Conservation (phyloP, 2,329 filamentous ascomycete species). For the Mollisiaceae sp. region DNA sequence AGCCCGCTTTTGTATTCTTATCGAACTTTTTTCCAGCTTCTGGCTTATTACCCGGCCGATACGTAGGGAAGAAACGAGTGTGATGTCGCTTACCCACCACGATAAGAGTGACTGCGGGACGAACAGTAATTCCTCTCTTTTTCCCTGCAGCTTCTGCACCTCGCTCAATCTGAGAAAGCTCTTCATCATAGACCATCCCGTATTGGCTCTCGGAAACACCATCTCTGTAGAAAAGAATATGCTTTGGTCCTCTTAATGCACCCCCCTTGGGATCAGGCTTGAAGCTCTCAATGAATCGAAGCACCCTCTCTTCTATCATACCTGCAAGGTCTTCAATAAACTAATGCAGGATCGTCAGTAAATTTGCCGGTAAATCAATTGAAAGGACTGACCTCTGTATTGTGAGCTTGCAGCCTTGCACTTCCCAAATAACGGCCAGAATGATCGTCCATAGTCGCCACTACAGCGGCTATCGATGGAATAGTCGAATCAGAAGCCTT, state of each 20-base stretch:
- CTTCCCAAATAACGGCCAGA: slow-evolving; percentile 17
- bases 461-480: slow-evolving; percentile 18
- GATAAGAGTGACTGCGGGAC: slow-evolving; percentile 41
- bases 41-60: neutral
- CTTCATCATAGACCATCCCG: slow-evolving; percentile 37
- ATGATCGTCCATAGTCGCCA: slow-evolving; percentile 10
- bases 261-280: no score
- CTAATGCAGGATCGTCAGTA: slow-evolving; percentile 7
- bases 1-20: neutral
- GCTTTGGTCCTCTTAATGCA: slow-evolving; percentile 24
- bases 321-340: slow-evolving; percentile 45
- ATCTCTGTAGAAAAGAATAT: slow-evolving; percentile 44
- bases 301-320: slow-evolving; percentile 27
- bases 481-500: slow-evolving; percentile 14
- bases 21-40: neutral
- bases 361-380: neutral
- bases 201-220: slow-evolving; percentile 45
- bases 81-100: slow-evolving; percentile 49
- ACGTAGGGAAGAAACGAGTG: slow-evolving; percentile 45
- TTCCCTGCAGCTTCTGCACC: neutral
- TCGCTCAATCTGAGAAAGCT: slow-evolving; percentile 39
- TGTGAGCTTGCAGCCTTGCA: slow-evolving; percentile 16
- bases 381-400: slow-evolving; percentile 7
- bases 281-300: slow-evolving; percentile 46
- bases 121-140: neutral